Evolutionary conservation across 2,329 filamentous ascomycete species (phyloP).

Genomic region (Cercospora janseana): DNA sequence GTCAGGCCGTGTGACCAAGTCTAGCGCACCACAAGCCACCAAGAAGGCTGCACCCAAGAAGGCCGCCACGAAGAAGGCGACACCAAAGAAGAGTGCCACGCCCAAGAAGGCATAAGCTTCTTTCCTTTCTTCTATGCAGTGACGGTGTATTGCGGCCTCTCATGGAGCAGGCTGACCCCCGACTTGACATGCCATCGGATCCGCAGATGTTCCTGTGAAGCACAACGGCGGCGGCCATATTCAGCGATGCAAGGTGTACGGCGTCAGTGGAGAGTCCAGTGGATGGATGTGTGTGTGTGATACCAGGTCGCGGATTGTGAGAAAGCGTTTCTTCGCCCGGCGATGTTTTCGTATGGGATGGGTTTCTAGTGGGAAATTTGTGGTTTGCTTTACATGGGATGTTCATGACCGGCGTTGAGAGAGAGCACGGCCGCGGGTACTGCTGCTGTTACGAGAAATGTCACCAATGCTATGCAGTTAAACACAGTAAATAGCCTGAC

Average conservation of each 20-base stretch:
- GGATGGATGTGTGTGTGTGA: constrained; percentile 19
- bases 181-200: constrained; percentile 15
- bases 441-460: constrained; percentile 20
- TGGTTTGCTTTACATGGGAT: constrained; percentile 16
- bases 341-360: constrained; percentile 12
- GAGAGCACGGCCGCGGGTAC: constrained; percentile 10
- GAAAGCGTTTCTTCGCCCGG: constrained; percentile 12
- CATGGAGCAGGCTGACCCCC: constrained; percentile 7
- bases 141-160: constrained; percentile 11
- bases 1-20: constrained; percentile 80
- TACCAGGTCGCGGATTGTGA: constrained; percentile 17
- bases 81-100: constrained; percentile 49
- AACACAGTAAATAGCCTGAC: constrained; percentile 22
- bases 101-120: constrained; percentile 34
- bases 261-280: constrained; percentile 17
- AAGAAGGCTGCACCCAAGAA: constrained; percentile 46
- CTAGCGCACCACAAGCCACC: constrained; percentile 49
- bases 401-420: constrained; percentile 19
- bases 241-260: constrained; percentile 14
- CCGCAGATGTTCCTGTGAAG: background rate
- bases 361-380: constrained; percentile 5
- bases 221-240: constrained; percentile 7
- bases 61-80: constrained; percentile 40
- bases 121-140: constrained; percentile 13
- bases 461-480: constrained; percentile 21